Evolutionary conservation across 495 filamentous ascomycete species (phyloP), one percentile per base, ranked within the genome.

Genomic region (Parmelia sp.): DNA sequence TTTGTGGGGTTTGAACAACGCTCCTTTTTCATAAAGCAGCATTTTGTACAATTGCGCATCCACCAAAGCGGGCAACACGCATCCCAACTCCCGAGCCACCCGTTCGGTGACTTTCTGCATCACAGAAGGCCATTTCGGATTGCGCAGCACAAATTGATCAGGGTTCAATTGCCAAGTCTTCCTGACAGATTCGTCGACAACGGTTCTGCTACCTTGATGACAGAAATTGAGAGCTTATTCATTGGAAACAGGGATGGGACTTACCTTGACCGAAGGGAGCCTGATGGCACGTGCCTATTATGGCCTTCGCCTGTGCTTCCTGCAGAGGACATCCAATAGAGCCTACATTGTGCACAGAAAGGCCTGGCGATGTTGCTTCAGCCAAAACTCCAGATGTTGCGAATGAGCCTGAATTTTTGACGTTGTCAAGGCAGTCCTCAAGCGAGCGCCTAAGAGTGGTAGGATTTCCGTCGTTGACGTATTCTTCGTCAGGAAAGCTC

Each of bases 91-190:
- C 39, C n/a, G 23, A 12, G 57, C 33, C 25, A 58, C 57, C n/a
- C n/a, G 31, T 7, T 36, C 31, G 35, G 40, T 42, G 35, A 58
- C 15, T 31, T 39, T 27, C 17, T 58, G 57, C 4, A 58, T n/a
- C n/a, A 58, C 35, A 25, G 57, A 42, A 58, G 57, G 33, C 77
- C 76, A 80, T 37, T n/a, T 56, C 2, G 75, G 71, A 57, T 77
- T 75, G 40, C 61, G 66, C 23, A 82, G 69, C 40, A 72, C 65
- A 23, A 85, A 74, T n/a, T 81, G 74, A 31, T 69, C 57, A 0
- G 74, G 59, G 66, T 80, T 71, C 17, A 84, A 65, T 65, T 83
- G 78, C 78, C 76, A 80, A 0, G 77, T 81, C 57, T 78, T 82
- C 17, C 79, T n/a, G 1, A 45, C 10, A 23, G 44, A 45, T 2